phyloP scores from a whole-genome alignment of 2,329 filamentous ascomycete species.

The Trichoderma polysporum region DNA sequence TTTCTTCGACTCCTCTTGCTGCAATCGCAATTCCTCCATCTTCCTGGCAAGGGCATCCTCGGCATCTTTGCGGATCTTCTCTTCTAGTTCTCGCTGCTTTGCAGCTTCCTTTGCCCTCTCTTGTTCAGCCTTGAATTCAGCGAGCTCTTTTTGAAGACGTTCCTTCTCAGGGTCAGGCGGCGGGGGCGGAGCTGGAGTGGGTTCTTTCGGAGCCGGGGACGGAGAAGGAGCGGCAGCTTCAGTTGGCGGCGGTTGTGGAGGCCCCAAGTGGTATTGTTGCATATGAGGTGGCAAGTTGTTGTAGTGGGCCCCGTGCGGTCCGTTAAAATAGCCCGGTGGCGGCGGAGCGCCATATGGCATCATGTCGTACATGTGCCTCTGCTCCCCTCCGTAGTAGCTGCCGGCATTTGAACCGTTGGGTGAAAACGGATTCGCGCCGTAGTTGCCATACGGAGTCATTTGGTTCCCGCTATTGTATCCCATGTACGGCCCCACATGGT shows the following conservation, averaged over 20 bases:
- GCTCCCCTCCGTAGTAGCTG: conserved; percentile 42
- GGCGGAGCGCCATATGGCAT: conserved; percentile 45
- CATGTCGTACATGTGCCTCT: conserved; percentile 47
- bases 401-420: conserved; percentile 38
- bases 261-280: conserved; percentile 45
- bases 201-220: conserved; percentile 38
- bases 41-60: conserved; percentile 44
- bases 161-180: conserved; percentile 57
- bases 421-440: conserved; percentile 44
- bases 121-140: conserved; percentile 47
- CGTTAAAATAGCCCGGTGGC: conserved; percentile 33
- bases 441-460: conserved; percentile 49
- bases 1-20: conserved; percentile 46
- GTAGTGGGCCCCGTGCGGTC: conserved; percentile 27
- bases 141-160: conserved; percentile 60
- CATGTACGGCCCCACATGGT: conserved; percentile 47
- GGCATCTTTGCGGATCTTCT: conserved; percentile 46
- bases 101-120: conserved; percentile 47
- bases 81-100: conserved; percentile 45
- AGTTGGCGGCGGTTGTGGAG: conserved; percentile 44
- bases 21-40: conserved; percentile 43
- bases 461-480: conserved; percentile 39
- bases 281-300: conserved; percentile 36
- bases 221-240: conserved; percentile 40
- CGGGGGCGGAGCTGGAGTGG: conserved; percentile 31